Evolutionary conservation across 179 eudicot genomes (phyloP).

Genomic region (Vitellaria paradoxa): DNA sequence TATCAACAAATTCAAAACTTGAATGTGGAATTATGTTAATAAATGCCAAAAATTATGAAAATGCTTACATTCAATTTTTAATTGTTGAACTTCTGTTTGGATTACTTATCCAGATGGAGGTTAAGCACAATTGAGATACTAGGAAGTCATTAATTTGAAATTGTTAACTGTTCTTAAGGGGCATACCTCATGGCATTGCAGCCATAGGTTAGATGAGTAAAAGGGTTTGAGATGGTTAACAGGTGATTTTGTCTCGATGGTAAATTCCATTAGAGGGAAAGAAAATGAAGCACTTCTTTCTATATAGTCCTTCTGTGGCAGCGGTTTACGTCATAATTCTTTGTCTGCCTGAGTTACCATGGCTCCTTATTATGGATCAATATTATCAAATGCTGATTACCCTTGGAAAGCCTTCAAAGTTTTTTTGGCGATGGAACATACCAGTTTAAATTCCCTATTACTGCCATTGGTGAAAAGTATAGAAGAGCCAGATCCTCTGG

Average conservation of each 20-base stretch:
- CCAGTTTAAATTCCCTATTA: background rate
- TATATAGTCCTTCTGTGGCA: background rate
- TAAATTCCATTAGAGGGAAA: background rate
- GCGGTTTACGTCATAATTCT: background rate
- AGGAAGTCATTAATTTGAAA: background rate
- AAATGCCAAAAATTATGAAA: background rate
- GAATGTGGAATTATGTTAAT: background rate
- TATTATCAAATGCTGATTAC: background rate
- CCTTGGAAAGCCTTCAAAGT: background rate
- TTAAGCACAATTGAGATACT: background rate
- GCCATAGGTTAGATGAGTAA: background rate
- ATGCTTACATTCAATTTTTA: background rate
- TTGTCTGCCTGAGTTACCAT: background rate
- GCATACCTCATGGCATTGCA: background rate
- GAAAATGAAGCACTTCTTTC: slow-evolving; percentile 1
- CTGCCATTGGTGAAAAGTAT: background rate
- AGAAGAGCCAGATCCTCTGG: background rate
- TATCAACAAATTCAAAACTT: background rate
- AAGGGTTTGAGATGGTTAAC: background rate
- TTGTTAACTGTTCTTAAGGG: background rate
- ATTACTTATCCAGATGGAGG: background rate
- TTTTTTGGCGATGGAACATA: background rate
- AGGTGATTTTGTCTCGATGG: background rate
- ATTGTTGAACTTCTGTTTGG: background rate
- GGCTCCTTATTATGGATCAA: background rate